phyloP scores from a whole-genome alignment of 2,329 filamentous ascomycete species.

The Daldinia eschscholtzii region DNA sequence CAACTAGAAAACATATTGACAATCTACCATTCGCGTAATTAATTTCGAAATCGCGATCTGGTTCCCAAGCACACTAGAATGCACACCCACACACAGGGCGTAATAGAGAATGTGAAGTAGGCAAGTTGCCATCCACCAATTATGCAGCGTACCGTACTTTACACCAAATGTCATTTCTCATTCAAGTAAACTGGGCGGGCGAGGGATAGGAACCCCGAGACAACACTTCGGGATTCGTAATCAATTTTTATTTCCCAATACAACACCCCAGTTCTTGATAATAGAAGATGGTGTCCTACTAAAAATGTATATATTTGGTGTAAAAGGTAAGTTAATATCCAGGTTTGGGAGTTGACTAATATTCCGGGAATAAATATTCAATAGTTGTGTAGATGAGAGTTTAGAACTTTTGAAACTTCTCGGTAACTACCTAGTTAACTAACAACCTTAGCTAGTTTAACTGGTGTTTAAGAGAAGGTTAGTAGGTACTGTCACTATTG shows the following conservation, averaged over 20 bases:
- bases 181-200: conserved; percentile 11
- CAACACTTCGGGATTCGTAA: conserved; percentile 4
- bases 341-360: conserved; percentile 6
- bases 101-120: not conserved
- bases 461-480: not conserved
- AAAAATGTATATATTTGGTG: not conserved
- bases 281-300: not conserved
- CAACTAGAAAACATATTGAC: not conserved
- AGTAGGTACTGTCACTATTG: too few species aligned
- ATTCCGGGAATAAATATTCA: conserved; percentile 3
- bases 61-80: conserved; percentile 11
- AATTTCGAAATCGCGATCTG: conserved; percentile 18
- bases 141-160: conserved; percentile 22
- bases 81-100: not conserved
- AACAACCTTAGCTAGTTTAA: not conserved
- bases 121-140: not conserved
- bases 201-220: conserved; percentile 4
- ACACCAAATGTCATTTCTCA: conserved; percentile 2
- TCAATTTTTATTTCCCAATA: not conserved
- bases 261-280: not conserved
- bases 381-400: not conserved
- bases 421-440: not conserved
- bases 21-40: conserved; percentile 2
- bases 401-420: not conserved
- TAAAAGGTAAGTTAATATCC: not conserved